Evolutionary conservation across 352 stramenopile genomes (phyloP), one percentile per base, ranked within the genome.

Genomic region (Phytopythium ostracodes): DNA sequence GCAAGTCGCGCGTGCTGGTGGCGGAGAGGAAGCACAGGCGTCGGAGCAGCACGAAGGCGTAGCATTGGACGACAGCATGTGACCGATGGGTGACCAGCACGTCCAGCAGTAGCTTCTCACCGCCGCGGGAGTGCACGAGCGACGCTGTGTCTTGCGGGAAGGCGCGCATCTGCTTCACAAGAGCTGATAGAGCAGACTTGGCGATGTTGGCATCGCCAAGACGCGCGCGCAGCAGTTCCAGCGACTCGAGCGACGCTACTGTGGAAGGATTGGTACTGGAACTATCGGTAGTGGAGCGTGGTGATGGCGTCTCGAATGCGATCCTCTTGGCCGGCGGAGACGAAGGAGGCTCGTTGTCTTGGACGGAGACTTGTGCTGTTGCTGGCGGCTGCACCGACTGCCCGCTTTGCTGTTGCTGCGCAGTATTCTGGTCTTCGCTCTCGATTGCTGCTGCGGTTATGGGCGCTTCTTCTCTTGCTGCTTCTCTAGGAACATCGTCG

Each of bases 31-130:
- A 92, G 60, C 85, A 91, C 2, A 92, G 63, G 18, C 85, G 73
- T 0, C 85, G 78, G 27, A 92, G 56, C 12, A 94, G 71, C 17
- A 94, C 83, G 27, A 88, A 92, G 0, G 75, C 77, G 56, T 92
- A 94, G 57, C 83, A 94, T 63, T 92, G 83, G 31, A 94, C 87
- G 17, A 92, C 82, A 0, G 85, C 83, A 61, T 94, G 81, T 1
- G 68, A 49, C 35, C 77, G 66, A 65, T 94, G 83, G 51, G 67
- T 71, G 29, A 73, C 74, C 24, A 94, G 75, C n/a, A 81, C 67
- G 0, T 74, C 68, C 20, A 94, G 61, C 25, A 94, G 53, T 24
- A 87, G 60, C 7, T 46, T 62, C 59, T 91, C 81, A 15, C 85
- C 83, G 35, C 51, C 46, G 24, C 57, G 62, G 15, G 74, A 60